These are phyloP conservation scores for Phytomonas francai DNA, from an alignment of 208 protist genomes.

Conservation along the genomic window DNA sequence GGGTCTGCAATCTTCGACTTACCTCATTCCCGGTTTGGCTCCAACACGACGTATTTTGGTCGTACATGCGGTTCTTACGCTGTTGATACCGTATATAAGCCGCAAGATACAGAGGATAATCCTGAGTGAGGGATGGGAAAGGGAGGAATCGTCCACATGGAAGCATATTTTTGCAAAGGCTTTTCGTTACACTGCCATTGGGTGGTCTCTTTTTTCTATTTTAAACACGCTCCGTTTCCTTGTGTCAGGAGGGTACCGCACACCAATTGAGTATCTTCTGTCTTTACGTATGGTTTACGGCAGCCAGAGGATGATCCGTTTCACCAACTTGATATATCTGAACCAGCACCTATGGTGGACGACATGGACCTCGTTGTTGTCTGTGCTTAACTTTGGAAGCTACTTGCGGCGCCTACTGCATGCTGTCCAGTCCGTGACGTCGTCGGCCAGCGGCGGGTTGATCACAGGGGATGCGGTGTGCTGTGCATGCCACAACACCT, in stretches of 20 bases:
- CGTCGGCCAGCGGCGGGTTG: slow-evolving; percentile 11
- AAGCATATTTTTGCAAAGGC: slow-evolving; percentile 29
- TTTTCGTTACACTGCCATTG: slow-evolving; percentile 32
- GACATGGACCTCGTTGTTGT: slow-evolving; percentile 68
- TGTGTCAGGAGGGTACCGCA: slow-evolving; percentile 79
- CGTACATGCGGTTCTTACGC: slow-evolving; percentile 55
- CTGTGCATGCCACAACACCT: slow-evolving; percentile 60
- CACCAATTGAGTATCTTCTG: slow-evolving; percentile 69
- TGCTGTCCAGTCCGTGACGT: slow-evolving; percentile 23
- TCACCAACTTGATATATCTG: slow-evolving; percentile 82
- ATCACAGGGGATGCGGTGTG: slow-evolving; percentile 49
- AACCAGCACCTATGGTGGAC: slow-evolving; percentile 85
- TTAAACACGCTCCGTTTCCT: slow-evolving; percentile 85
- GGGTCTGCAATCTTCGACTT: slow-evolving; percentile 35
- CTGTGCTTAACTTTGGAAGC: slow-evolving; percentile 58
- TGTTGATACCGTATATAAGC: slow-evolving; percentile 67
- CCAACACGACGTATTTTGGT: slow-evolving; percentile 56
- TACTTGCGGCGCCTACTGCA: slow-evolving; percentile 50
- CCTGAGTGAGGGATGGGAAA: slow-evolving; percentile 76
- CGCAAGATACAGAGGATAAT: slow-evolving; percentile 64
- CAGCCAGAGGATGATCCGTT: slow-evolving; percentile 65
- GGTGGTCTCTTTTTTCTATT: slow-evolving; percentile 57
- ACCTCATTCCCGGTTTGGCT: slow-evolving; percentile 50
- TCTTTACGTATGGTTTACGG: slow-evolving; percentile 83
- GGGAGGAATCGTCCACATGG: slow-evolving; percentile 20